A percentile compares a stretch with the other conserved stretches of the same genome.
These are phyloP conservation scores for Citrullus colocynthis DNA, from an alignment of 306 rosid genomes.

Conservation along the genomic window DNA sequence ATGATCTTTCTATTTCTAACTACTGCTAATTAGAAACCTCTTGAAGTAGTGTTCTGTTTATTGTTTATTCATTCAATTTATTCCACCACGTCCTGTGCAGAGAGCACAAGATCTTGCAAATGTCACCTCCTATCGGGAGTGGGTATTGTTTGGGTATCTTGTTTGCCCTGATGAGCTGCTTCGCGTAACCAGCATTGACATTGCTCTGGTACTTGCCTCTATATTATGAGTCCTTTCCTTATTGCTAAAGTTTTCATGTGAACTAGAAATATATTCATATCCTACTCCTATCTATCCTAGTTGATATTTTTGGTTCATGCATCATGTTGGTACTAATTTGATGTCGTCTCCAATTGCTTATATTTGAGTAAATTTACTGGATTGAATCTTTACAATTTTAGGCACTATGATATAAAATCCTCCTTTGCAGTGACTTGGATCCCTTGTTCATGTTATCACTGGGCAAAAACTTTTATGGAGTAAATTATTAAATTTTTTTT, in stretches of 20 bases:
- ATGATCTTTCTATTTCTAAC: neutral
- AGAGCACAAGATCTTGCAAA: slow-evolving; percentile 98
- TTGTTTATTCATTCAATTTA: slow-evolving; percentile 9
- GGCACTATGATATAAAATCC: neutral
- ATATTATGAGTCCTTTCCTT: neutral
- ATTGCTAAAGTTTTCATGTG: neutral
- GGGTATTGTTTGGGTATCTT: slow-evolving; percentile 97
- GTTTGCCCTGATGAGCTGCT: slow-evolving; percentile 99
- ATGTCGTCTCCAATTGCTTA: neutral
- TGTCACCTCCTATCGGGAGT: slow-evolving; percentile 91
- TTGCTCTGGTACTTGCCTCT: slow-evolving; percentile 63
- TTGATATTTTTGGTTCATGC: neutral
- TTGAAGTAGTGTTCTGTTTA: slow-evolving; percentile 1
- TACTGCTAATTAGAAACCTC: neutral
- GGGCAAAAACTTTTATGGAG: neutral
- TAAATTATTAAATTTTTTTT: neutral
- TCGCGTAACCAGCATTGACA: slow-evolving; percentile 96
- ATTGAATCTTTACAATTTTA: neutral
- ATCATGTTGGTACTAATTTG: neutral
- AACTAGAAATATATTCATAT: neutral
- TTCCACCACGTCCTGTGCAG: slow-evolving; percentile 28
- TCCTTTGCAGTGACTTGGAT: neutral
- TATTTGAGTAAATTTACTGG: neutral
- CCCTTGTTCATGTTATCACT: neutral
- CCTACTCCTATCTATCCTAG: neutral